A percentile compares a stretch with the other conserved stretches of the same genome.
These are phyloP conservation scores for Penicillium subrubescens DNA, from an alignment of 495 filamentous ascomycete genomes.

Conservation along the genomic window DNA sequence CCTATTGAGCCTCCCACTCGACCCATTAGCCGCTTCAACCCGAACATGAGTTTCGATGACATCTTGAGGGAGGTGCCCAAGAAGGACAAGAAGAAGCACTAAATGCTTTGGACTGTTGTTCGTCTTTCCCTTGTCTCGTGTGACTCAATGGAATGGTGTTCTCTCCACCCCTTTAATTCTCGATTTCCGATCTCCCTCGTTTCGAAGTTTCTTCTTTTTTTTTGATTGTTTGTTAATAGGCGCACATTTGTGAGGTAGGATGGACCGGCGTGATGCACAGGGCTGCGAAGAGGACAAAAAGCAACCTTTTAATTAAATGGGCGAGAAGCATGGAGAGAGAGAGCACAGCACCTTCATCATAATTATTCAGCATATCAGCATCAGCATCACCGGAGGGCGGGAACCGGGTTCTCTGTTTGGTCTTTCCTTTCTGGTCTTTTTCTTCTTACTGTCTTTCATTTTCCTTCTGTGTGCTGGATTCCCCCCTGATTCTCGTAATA, in stretches of 20 bases:
- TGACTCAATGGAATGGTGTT: not conserved
- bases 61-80: slow-evolving; percentile 51
- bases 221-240: slow-evolving; percentile 32
- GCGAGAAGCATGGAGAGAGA: slow-evolving; percentile 24
- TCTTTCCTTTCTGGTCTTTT: slow-evolving; percentile 17
- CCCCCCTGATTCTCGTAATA: slow-evolving; percentile 24
- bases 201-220: slow-evolving; percentile 12
- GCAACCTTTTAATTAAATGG: slow-evolving; percentile 25
- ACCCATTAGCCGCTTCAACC: slow-evolving; percentile 47
- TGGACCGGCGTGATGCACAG: slow-evolving; percentile 34
- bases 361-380: slow-evolving; percentile 30
- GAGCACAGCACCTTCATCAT: slow-evolving; percentile 20
- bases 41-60: slow-evolving; percentile 56
- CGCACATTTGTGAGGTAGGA: slow-evolving; percentile 34
- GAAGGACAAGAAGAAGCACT: slow-evolving; percentile 46
- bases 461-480: slow-evolving; percentile 20
- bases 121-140: slow-evolving; percentile 10
- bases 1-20: slow-evolving; percentile 47
- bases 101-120: slow-evolving; percentile 12
- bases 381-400: slow-evolving; percentile 23
- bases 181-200: slow-evolving; percentile 10
- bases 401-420: slow-evolving; percentile 7
- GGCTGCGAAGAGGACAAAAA: slow-evolving; percentile 25
- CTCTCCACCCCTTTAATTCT: not conserved
- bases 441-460: slow-evolving; percentile 7